Conservation (phyloP, 768 basidiomycete species). For the Hypholoma sublateritium region DNA sequence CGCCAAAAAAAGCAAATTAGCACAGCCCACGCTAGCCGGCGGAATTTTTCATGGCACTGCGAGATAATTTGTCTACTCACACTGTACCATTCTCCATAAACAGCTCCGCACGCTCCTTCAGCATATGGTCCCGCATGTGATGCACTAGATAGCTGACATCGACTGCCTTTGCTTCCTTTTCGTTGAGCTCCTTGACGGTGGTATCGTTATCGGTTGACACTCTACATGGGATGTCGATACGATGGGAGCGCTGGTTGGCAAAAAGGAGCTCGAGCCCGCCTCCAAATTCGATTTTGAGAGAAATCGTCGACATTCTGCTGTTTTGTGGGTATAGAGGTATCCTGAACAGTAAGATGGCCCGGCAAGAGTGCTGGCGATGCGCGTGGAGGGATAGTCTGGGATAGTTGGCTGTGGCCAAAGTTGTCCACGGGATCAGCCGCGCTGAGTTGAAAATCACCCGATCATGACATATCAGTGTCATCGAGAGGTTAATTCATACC, state of each 20-base stretch:
- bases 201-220: conserved; percentile 40
- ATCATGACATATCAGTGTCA: too few species aligned
- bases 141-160: conserved; percentile 79
- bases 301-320: conserved; percentile 22
- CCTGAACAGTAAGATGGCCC: too few species aligned
- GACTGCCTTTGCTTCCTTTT: conserved; percentile 38
- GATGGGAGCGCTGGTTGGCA: conserved; percentile 62
- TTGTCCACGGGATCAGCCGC: too few species aligned
- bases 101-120: conserved; percentile 84
- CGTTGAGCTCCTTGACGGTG: conserved; percentile 6
- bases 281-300: conserved; percentile 72
- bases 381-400: too few species aligned
- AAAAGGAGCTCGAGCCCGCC: conserved; percentile 90
- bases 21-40: not conserved
- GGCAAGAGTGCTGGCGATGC: too few species aligned
- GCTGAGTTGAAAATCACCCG: too few species aligned
- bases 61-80: conserved; percentile 44
- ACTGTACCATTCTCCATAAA: conserved; percentile 88
- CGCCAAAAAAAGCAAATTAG: not conserved
- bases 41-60: not conserved
- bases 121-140: conserved; percentile 71
- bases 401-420: too few species aligned
- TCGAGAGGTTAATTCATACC: too few species aligned
- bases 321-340: too few species aligned
- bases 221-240: conserved; percentile 49